These are phyloP conservation scores for Syzygium aqueum DNA, from an alignment of 345 rosid genomes.

Conservation along the genomic window DNA sequence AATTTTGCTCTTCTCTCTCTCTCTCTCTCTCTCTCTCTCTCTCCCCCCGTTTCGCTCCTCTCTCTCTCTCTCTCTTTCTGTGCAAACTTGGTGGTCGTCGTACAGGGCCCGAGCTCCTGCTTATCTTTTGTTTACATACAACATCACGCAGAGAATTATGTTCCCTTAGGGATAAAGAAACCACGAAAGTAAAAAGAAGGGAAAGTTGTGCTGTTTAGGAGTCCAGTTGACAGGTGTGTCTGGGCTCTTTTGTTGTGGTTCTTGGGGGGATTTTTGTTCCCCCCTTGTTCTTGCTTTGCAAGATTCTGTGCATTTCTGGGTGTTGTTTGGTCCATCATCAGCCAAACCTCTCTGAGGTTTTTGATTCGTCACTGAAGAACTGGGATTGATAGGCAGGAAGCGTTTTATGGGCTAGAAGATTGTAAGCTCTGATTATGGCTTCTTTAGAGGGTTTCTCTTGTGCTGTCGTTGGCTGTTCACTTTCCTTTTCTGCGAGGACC, in stretches of 20 bases:
- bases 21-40: not conserved
- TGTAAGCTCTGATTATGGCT: constrained; percentile 9
- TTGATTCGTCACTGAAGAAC: not conserved
- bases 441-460: constrained; percentile 7
- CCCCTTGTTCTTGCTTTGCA: not conserved
- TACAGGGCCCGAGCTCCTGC: not conserved
- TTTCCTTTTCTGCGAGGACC: constrained; percentile 9
- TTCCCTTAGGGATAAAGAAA: not conserved
- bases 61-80: not conserved
- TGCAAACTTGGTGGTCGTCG: not conserved
- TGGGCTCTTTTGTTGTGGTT: not conserved
- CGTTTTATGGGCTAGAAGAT: not conserved
- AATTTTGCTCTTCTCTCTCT: not conserved
- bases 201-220: not conserved
- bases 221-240: not conserved
- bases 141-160: not conserved
- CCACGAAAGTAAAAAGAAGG: not conserved
- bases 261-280: not conserved
- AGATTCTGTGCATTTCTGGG: not conserved
- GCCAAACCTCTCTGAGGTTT: not conserved
- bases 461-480: constrained; percentile 11
- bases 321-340: not conserved
- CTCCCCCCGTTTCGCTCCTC: not conserved
- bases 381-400: not conserved
- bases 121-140: not conserved